Percentiles rank a stretch among this genome's conserved stretches.
Conservation (phyloP, 768 basidiomycete genomes). For the Nidularia sp. region DNA sequence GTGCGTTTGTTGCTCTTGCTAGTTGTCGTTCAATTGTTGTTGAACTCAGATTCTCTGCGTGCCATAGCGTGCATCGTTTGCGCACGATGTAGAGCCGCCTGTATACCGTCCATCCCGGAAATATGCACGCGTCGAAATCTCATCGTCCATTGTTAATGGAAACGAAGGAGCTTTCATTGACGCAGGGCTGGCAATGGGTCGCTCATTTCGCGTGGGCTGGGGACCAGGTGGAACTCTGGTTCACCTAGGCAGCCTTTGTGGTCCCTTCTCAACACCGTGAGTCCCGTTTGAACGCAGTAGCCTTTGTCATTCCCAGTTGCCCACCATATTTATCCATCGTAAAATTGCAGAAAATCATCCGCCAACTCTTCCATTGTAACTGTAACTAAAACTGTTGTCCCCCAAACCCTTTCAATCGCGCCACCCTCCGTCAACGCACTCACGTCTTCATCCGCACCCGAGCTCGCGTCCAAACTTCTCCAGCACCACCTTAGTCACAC, state of each 20-base stretch:
- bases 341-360: constrained; percentile 36
- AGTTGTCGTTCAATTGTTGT: neutral
- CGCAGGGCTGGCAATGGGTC: constrained; percentile 80
- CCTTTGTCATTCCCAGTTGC: too few relatives aligned
- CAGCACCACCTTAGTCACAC: constrained; percentile 76
- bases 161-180: constrained; percentile 69
- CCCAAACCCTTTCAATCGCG: constrained; percentile 9
- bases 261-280: constrained; percentile 49
- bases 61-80: constrained; percentile 73
- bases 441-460: constrained; percentile 19
- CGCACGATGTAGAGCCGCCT: constrained; percentile 62
- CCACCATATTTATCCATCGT: neutral
- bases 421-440: constrained; percentile 7
- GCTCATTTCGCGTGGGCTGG: constrained; percentile 90
- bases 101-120: constrained; percentile 75
- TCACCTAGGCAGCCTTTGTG: constrained; percentile 73
- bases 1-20: constrained; percentile 24
- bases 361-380: constrained; percentile 63
- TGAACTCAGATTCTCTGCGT: neutral
- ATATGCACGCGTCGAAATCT: constrained; percentile 69
- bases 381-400: constrained; percentile 40
- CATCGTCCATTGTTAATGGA: constrained; percentile 60
- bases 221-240: constrained; percentile 75
- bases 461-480: constrained; percentile 58
- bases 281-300: constrained; percentile 16